A percentile compares a stretch with the other conserved stretches of the same genome.
Conservation (phyloP, 768 basidiomycete species). For the Leccinellum rugosiceps region DNA sequence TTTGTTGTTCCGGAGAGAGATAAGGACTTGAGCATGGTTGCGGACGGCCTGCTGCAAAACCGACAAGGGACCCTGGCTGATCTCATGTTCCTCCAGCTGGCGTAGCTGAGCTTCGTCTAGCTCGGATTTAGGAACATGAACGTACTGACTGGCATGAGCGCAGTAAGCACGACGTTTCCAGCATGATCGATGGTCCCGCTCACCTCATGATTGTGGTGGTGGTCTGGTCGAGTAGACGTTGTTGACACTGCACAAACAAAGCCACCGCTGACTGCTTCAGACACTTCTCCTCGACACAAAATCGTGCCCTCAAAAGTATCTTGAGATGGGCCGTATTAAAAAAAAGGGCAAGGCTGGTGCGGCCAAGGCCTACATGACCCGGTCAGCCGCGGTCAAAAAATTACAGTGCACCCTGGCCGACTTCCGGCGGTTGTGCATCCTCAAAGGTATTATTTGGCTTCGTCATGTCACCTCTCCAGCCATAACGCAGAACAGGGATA, state of each 20-base stretch:
- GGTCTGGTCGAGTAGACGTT: slow-evolving; percentile 11
- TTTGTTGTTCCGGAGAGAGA: slow-evolving; percentile 97
- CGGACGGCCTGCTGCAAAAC: slow-evolving; percentile 96
- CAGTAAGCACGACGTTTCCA: slow-evolving; percentile 8
- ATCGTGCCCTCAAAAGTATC: background rate
- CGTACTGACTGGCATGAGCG: slow-evolving; percentile 73
- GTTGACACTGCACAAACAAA: slow-evolving; percentile 34
- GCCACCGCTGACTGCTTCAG: slow-evolving; percentile 1
- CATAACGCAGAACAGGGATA: slow-evolving; percentile 59
- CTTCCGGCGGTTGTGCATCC: slow-evolving; percentile 93
- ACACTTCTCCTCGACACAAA: background rate
- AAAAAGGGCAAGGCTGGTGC: slow-evolving; percentile 90
- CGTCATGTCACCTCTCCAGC: background rate
- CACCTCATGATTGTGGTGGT: slow-evolving; percentile 32
- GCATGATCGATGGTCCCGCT: slow-evolving; percentile 6
- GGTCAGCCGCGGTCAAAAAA: slow-evolving; percentile 89
- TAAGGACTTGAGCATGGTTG: slow-evolving; percentile 96
- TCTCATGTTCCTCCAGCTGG: slow-evolving; percentile 96
- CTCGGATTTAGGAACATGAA: slow-evolving; percentile 94
- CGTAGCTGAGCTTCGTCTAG: slow-evolving; percentile 95
- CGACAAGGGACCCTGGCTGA: slow-evolving; percentile 95
- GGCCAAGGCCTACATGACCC: slow-evolving; percentile 87
- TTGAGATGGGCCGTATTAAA: slow-evolving; percentile 68
- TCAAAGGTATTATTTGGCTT: slow-evolving; percentile 67
- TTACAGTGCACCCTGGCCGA: slow-evolving; percentile 96